Percentiles rank a stretch among this genome's conserved stretches.
phyloP scores from a whole-genome alignment of 345 rosid genomes.

The Pseudoturritis turrita region DNA sequence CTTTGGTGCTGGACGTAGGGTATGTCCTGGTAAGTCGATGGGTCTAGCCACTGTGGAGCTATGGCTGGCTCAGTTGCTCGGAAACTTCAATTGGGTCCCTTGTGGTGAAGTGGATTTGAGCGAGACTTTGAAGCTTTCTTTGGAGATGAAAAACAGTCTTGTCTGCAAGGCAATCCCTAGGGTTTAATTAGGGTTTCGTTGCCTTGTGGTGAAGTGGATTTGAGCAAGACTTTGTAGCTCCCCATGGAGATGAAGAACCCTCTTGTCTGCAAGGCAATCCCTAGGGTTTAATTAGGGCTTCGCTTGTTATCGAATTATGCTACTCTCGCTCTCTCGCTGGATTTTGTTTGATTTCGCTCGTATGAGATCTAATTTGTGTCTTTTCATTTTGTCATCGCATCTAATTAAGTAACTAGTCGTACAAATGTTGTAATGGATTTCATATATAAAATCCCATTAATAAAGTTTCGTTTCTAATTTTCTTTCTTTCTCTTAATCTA shows the following conservation, averaged over 20 bases:
- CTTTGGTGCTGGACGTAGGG: constrained; percentile 67
- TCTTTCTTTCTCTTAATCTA: background rate
- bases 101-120: constrained; percentile 39
- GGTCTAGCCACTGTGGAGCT: constrained; percentile 43
- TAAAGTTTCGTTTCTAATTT: background rate
- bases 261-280: constrained; percentile 32
- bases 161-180: constrained; percentile 30
- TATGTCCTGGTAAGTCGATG: constrained; percentile 66
- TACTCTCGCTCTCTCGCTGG: background rate
- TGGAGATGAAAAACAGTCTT: constrained; percentile 57
- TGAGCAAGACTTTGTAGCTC: constrained; percentile 48
- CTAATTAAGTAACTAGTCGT: background rate
- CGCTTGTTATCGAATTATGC: background rate
- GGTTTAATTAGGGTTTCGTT: background rate
- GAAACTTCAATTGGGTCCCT: constrained; percentile 25
- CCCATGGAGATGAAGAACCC: constrained; percentile 59
- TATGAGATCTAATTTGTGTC: background rate
- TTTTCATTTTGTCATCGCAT: background rate
- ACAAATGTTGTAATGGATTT: background rate
- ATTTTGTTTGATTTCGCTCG: background rate
- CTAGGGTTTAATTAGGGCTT: constrained; percentile 13
- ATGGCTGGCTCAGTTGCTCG: constrained; percentile 32
- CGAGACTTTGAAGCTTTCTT: constrained; percentile 50
- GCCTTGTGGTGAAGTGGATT: constrained; percentile 32
- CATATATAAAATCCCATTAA: background rate